These are phyloP conservation scores for Claviceps africana DNA, from an alignment of 2,329 filamentous ascomycete species.

Conservation along the genomic window DNA sequence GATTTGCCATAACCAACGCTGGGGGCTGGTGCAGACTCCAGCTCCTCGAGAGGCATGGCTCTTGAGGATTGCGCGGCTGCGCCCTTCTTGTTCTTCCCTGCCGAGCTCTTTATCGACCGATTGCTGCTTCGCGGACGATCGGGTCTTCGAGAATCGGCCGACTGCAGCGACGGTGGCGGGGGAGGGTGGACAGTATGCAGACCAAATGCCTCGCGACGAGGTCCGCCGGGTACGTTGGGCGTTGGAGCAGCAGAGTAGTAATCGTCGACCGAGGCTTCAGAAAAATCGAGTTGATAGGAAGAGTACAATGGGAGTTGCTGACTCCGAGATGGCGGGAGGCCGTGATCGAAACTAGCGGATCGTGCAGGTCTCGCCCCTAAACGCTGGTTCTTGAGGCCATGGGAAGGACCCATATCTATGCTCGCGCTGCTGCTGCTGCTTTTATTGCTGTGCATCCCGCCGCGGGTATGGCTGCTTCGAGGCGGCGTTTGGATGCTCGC, in stretches of 20 bases:
- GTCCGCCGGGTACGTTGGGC: conserved; percentile 69
- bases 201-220: conserved; percentile 37
- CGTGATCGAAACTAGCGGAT: conserved; percentile 64
- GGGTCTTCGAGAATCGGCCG: conserved; percentile 23
- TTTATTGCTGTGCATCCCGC: conserved; percentile 54
- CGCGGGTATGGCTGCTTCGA: conserved; percentile 33
- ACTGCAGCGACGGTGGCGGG: conserved; percentile 26
- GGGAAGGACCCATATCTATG: conserved; percentile 47
- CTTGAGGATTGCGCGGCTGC: conserved; percentile 10
- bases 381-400: conserved; percentile 44
- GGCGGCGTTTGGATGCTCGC: conserved; percentile 24
- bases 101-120: conserved; percentile 39
- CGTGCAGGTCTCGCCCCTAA: conserved; percentile 40
- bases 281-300: conserved; percentile 34
- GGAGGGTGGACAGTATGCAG: conserved; percentile 20
- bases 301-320: conserved; percentile 14
- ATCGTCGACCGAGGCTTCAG: conserved; percentile 39
- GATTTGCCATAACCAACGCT: conserved; percentile 45
- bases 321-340: conserved; percentile 12
- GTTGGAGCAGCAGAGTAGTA: conserved; percentile 74
- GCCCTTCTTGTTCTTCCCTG: conserved; percentile 18
- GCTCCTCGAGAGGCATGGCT: conserved; percentile 21
- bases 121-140: conserved; percentile 42
- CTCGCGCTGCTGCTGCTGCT: conserved; percentile 56
- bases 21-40: conserved; percentile 43